phyloP scores from a whole-genome alignment of 108 stramenopile species.

The Fragilaria crotonensis region DNA sequence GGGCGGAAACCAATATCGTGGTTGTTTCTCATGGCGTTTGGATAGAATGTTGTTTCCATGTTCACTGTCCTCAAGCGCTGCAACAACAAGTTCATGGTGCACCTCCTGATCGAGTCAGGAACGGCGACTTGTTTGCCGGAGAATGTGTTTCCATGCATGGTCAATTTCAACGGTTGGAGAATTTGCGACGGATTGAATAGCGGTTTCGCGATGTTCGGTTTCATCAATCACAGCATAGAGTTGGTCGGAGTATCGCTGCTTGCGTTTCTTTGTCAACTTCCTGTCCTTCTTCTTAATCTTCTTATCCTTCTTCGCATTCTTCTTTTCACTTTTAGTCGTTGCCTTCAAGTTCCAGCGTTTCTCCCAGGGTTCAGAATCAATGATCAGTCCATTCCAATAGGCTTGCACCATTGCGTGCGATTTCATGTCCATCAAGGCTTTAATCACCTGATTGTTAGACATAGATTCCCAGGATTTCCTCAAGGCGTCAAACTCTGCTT shows the following conservation, averaged over 20 bases:
- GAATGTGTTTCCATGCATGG: slow-evolving; percentile 25
- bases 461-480: slow-evolving; percentile 12
- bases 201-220: too few relatives aligned
- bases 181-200: too few relatives aligned
- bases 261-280: too few relatives aligned
- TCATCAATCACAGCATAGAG: too few relatives aligned
- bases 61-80: slow-evolving; percentile 35
- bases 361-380: slow-evolving; percentile 6
- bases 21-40: slow-evolving; percentile 78
- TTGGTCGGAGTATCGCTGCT: too few relatives aligned
- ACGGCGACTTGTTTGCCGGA: slow-evolving; percentile 60
- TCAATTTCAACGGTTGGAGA: slow-evolving; percentile 6
- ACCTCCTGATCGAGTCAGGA: slow-evolving; percentile 63
- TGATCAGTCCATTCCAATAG: neutral
- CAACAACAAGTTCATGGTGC: too few relatives aligned
- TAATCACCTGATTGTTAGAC: neutral
- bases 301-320: too few relatives aligned
- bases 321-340: too few relatives aligned
- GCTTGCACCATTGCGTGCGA: neutral
- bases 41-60: slow-evolving; percentile 56
- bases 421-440: neutral
- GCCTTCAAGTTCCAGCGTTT: slow-evolving; percentile 11
- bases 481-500: slow-evolving; percentile 1
- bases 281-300: too few relatives aligned
- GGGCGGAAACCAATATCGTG: slow-evolving; percentile 46